These are phyloP conservation scores for Penicillium oxalicum DNA, from an alignment of 2,329 filamentous ascomycete genomes.

Conservation along the genomic window DNA sequence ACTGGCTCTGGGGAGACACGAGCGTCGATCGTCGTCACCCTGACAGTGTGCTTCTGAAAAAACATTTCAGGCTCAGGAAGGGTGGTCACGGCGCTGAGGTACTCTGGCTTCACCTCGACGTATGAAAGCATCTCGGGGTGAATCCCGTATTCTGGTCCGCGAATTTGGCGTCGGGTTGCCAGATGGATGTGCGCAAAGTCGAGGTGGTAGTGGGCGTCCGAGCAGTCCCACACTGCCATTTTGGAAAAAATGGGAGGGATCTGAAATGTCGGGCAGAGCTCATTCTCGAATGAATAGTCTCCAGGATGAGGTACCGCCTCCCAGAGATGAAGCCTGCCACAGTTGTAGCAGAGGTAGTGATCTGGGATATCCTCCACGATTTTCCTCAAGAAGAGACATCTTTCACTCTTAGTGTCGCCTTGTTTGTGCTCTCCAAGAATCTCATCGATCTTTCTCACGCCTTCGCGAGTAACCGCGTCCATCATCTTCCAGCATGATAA, in stretches of 20 bases:
- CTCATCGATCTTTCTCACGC: not conserved
- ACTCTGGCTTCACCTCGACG: not conserved
- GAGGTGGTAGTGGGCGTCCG: not conserved
- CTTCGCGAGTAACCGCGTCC: not conserved
- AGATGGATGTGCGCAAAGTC: not conserved
- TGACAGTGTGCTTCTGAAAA: not conserved
- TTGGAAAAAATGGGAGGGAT: no score
- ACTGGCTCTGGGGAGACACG: not conserved
- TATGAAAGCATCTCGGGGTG: not conserved
- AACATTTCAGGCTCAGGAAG: not conserved
- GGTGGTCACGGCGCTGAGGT: not conserved
- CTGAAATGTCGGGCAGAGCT: not conserved
- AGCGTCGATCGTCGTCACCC: not conserved
- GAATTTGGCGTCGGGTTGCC: not conserved
- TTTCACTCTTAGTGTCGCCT: not conserved
- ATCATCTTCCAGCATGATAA: not conserved
- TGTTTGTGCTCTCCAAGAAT: not conserved
- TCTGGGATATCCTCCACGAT: not conserved
- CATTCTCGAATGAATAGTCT: not conserved
- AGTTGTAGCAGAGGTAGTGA: not conserved
- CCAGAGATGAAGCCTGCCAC: not conserved
- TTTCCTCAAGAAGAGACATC: not conserved
- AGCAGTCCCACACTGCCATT: not conserved
- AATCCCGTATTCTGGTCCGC: not conserved
- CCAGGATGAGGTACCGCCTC: not conserved